phyloP scores from a whole-genome alignment of 192 early-diverging fungal species.

The Podila epicladia region DNA sequence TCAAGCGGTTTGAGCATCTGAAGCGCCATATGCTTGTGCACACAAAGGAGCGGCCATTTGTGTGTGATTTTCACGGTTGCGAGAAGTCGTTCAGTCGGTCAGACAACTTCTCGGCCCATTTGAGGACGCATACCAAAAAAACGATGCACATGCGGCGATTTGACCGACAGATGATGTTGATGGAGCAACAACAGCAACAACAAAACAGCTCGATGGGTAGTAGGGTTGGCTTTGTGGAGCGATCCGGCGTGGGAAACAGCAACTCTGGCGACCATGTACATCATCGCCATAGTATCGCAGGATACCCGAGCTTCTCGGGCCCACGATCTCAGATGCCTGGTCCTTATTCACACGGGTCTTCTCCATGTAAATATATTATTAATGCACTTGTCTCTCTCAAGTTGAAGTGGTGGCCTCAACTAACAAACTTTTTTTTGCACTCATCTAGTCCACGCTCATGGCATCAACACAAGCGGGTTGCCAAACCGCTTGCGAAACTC shows the following conservation, averaged over 20 bases:
- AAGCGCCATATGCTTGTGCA: slow-evolving; percentile 84
- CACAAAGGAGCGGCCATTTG: slow-evolving; percentile 76
- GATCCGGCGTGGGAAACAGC: too few relatives aligned
- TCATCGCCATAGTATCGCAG: slow-evolving; percentile 41
- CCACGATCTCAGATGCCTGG: slow-evolving; percentile 8
- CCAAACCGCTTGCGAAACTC: slow-evolving; percentile 2
- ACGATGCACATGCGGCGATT: slow-evolving; percentile 27
- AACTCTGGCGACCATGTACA: slow-evolving; percentile 2
- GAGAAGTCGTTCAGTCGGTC: slow-evolving; percentile 83
- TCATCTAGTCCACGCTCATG: not conserved
- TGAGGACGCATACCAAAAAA: slow-evolving; percentile 68
- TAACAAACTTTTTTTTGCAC: too few relatives aligned
- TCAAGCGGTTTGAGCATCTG: slow-evolving; percentile 85
- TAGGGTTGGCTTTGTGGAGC: not conserved
- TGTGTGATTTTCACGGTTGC: slow-evolving; percentile 75
- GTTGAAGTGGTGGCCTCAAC: too few relatives aligned
- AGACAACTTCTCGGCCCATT: slow-evolving; percentile 81
- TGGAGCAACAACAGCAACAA: slow-evolving; percentile 4
- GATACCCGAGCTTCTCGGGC: slow-evolving; percentile 20
- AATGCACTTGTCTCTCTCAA: not conserved
- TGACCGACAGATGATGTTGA: slow-evolving; percentile 23
- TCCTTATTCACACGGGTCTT: slow-evolving; percentile 6
- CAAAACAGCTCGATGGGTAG: not conserved
- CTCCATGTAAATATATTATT: not conserved
- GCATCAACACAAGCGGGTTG: not conserved